Evolutionary conservation across 192 early-diverging fungal species (phyloP).

Genomic region (Backusella luteola): DNA sequence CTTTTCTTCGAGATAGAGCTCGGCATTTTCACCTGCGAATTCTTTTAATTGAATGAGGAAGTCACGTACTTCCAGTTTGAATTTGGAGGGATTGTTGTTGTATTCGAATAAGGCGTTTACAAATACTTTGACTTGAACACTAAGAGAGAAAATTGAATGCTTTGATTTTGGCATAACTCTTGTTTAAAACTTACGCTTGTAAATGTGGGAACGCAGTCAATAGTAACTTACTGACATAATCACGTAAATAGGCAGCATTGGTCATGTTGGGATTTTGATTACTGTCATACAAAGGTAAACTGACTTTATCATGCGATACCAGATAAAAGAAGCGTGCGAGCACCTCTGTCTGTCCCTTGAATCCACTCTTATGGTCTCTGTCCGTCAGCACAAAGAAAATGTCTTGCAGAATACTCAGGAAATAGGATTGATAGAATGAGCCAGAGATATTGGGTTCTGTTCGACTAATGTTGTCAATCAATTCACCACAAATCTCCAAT

Average conservation of each 20-base stretch:
- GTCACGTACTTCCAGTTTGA: conserved; percentile 94
- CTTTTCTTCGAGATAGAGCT: conserved; percentile 86
- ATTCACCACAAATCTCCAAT: conserved; percentile 78
- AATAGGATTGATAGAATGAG: conserved; percentile 91
- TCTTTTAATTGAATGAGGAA: conserved; percentile 94
- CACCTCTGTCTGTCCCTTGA: conserved; percentile 88
- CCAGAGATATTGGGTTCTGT: conserved; percentile 75
- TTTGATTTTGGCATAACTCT: not conserved
- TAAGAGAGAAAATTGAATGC: conserved; percentile 9
- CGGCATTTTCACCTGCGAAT: conserved; percentile 85
- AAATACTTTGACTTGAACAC: conserved; percentile 82
- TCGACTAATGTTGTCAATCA: conserved; percentile 81
- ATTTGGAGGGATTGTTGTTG: conserved; percentile 78
- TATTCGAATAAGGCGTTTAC: conserved; percentile 83
- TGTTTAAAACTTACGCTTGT: conserved; percentile 55
- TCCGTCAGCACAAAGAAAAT: conserved; percentile 96
- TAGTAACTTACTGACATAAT: conserved; percentile 83
- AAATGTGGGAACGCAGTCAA: conserved; percentile 90
- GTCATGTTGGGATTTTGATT: conserved; percentile 64
- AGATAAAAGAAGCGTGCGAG: conserved; percentile 87
- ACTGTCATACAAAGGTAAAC: conserved; percentile 83
- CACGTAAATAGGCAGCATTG: conserved; percentile 77
- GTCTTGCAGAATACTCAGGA: conserved; percentile 88
- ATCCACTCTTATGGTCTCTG: conserved; percentile 96
- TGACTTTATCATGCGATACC: conserved; percentile 78